Base-by-base conservation (phyloP, 441 rosid genomes). In the Euphorbia schlechtendalii region DNA sequence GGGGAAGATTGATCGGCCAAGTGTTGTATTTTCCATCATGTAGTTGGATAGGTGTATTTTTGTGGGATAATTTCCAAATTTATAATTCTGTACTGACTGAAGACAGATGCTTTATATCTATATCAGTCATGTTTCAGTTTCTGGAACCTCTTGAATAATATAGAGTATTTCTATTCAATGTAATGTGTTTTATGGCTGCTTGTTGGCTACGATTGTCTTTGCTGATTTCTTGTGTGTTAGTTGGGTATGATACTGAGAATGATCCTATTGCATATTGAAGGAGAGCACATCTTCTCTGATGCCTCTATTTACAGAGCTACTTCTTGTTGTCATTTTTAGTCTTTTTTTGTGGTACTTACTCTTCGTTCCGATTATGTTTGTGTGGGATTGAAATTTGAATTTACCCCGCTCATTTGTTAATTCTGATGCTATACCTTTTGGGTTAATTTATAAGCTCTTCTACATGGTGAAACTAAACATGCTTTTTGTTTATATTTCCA, bases 11-110 rank as follows among this genome's bases (percentile, higher is more conserved):
- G 9, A 8, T 17, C 55, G 61, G 41, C 34, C n/a, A n/a, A 34
- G 13, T 52, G 58, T 43, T 64, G 67, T 12, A 13, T 52, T n/a
- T 36, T 52, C 17, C 55, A 32, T 64, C 34, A 17, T 54, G 21
- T 21, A 28, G 34, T 65, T 21, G 25, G 45, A 24, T 3, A 40
- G 56, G 27, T 40, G 48, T 41, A 9, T 22, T 25, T 22, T 13
- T 9, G n/a, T n/a, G n/a, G n/a, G n/a, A n/a, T n/a, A n/a, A n/a
- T n/a, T n/a, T n/a, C n/a, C n/a, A n/a, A n/a, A n/a, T n/a, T n/a
- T n/a, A n/a, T n/a, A n/a, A n/a, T n/a, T n/a, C n/a, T n/a, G n/a
- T n/a, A n/a, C n/a, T n/a, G n/a, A n/a, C n/a, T n/a, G n/a, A n/a
- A n/a, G n/a, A n/a, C n/a, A n/a, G n/a, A n/a, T n/a, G n/a, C n/a